Conservation (phyloP, 371 early-diverging fungal species). For the Mortierella sp. region DNA sequence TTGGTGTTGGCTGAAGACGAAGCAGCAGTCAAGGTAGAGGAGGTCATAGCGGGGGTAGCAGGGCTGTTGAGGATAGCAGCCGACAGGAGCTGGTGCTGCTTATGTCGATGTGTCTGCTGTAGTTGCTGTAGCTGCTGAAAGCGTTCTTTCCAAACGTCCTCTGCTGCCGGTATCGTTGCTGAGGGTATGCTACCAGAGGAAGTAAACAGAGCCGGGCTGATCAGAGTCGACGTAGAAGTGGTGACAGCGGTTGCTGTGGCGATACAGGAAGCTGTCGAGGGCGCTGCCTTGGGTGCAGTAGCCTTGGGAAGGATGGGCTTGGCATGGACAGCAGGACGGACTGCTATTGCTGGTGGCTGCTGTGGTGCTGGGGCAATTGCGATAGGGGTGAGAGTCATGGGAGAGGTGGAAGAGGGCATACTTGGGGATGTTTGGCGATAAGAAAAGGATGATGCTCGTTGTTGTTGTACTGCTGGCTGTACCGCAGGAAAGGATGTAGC, state of each 20-base stretch:
- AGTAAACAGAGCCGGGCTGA: neutral
- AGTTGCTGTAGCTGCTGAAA: constrained; percentile 41
- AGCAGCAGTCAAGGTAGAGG: neutral
- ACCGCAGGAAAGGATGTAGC: neutral
- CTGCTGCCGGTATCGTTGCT: neutral
- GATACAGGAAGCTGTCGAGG: neutral
- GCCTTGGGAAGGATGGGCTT: constrained; percentile 6
- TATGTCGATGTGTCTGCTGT: constrained; percentile 32
- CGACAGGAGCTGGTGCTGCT: constrained; percentile 40
- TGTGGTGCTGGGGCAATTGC: neutral
- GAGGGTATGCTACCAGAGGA: neutral
- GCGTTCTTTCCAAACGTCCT: constrained; percentile 37
- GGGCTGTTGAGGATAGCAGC: constrained; percentile 25
- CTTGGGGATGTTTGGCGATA: constrained; percentile 34
- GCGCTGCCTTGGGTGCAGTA: neutral
- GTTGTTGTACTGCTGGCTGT: neutral
- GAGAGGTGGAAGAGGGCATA: constrained; percentile 21
- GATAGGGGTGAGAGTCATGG: neutral
- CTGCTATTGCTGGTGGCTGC: neutral
- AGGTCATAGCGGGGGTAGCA: neutral
- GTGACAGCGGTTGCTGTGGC: constrained; percentile 1
- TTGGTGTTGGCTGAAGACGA: neutral
- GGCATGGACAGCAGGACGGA: neutral
- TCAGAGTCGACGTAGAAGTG: neutral
- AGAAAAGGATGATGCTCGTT: constrained; percentile 21